A percentile compares a stretch with the other conserved stretches of the same genome.
phyloP scores from a whole-genome alignment of 495 filamentous ascomycete genomes.

The Bryoglossum gracile region DNA sequence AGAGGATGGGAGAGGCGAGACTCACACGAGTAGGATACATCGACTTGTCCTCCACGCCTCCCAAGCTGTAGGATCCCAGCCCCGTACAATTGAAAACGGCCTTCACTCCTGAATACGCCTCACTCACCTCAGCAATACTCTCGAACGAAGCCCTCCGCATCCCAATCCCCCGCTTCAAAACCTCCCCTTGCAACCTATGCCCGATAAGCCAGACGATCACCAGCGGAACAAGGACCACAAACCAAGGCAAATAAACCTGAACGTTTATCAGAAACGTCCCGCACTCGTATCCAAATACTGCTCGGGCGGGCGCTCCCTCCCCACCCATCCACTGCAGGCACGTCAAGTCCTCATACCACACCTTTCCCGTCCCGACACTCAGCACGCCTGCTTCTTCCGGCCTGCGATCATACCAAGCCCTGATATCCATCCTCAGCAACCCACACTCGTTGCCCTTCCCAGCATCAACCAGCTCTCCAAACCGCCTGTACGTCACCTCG shows the following conservation, averaged over 20 bases:
- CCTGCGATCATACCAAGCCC: slow-evolving; percentile 23
- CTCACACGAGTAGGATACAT: slow-evolving; percentile 31
- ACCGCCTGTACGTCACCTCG: slow-evolving; percentile 29
- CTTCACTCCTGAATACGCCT: slow-evolving; percentile 35
- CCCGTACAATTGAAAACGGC: slow-evolving; percentile 71
- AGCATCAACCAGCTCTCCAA: slow-evolving; percentile 41
- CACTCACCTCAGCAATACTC: slow-evolving; percentile 52
- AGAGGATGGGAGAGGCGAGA: neutral
- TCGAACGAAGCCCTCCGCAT: slow-evolving; percentile 38
- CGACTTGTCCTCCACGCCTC: slow-evolving; percentile 60
- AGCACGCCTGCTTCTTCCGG: slow-evolving; percentile 25
- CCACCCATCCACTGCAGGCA: slow-evolving; percentile 14
- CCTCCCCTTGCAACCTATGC: slow-evolving; percentile 32
- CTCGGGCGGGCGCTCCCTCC: slow-evolving; percentile 19
- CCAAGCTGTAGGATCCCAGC: slow-evolving; percentile 50
- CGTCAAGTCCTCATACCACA: slow-evolving; percentile 29
- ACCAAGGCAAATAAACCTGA: slow-evolving; percentile 27
- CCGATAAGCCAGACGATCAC: slow-evolving; percentile 1
- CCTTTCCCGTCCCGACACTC: slow-evolving; percentile 23
- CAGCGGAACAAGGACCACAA: neutral
- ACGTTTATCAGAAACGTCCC: slow-evolving; percentile 26
- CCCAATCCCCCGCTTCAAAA: slow-evolving; percentile 46
- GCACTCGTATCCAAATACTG: slow-evolving; percentile 25
- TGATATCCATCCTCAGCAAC: slow-evolving; percentile 39
- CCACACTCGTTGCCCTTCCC: slow-evolving; percentile 63